These are phyloP conservation scores for Atalantia buxifolia DNA, from an alignment of 345 rosid genomes.

Conservation along the genomic window DNA sequence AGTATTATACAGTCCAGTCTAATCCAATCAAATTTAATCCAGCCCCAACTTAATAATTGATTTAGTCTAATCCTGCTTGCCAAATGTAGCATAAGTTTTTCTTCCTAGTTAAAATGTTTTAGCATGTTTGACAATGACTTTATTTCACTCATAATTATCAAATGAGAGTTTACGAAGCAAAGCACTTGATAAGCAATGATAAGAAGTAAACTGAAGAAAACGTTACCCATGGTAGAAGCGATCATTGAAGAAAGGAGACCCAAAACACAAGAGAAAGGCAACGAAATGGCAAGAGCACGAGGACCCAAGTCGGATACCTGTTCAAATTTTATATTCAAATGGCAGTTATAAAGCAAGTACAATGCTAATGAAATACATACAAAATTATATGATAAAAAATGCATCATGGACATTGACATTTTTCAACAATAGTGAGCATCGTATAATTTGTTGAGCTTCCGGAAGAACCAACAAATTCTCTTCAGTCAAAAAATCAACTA, in stretches of 20 bases:
- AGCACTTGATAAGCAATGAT: neutral
- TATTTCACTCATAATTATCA: neutral
- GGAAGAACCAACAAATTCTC: neutral
- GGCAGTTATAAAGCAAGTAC: neutral
- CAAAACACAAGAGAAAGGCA: conserved; percentile 47
- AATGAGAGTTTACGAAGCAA: neutral
- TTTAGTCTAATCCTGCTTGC: too few relatives aligned
- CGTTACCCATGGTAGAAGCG: conserved; percentile 49
- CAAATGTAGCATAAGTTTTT: neutral
- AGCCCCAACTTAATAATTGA: too few relatives aligned
- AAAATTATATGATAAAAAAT: neutral
- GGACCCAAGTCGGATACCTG: conserved; percentile 45
- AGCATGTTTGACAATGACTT: neutral
- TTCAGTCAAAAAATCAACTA: neutral
- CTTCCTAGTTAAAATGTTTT: neutral
- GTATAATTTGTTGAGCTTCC: neutral
- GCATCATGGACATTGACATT: neutral
- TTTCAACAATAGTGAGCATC: neutral
- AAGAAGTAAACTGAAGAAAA: neutral
- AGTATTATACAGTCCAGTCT: too few relatives aligned
- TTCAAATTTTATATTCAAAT: conserved; percentile 6
- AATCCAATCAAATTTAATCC: too few relatives aligned
- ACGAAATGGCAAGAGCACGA: conserved; percentile 44
- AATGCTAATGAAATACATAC: neutral
- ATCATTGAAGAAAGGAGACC: conserved; percentile 55